A percentile compares a stretch with the other conserved stretches of the same genome.
phyloP scores from a whole-genome alignment of 805 yeast species.

The Limtongia smithiae region DNA sequence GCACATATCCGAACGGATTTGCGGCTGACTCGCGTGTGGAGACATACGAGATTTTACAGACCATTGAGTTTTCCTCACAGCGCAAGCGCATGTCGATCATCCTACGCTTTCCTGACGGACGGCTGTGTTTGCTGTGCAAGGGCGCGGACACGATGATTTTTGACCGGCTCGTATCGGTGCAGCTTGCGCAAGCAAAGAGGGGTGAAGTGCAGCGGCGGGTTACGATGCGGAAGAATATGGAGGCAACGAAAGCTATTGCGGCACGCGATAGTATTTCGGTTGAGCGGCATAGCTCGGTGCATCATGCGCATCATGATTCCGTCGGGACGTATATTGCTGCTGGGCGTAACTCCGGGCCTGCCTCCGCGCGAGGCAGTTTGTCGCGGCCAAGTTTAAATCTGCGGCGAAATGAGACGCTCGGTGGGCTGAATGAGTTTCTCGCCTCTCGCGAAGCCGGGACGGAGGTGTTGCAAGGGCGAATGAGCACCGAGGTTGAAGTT shows the following conservation, averaged over 20 bases:
- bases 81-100: constrained; percentile 95
- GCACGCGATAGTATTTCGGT: constrained; percentile 51
- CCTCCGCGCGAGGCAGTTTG: constrained; percentile 38
- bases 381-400: constrained; percentile 33
- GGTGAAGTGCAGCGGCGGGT: constrained; percentile 58
- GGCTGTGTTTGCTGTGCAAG: constrained; percentile 76
- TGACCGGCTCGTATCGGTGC: constrained; percentile 60
- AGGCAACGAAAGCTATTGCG: constrained; percentile 61
- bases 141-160: constrained; percentile 93
- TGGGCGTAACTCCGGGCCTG: not conserved
- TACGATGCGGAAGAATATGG: constrained; percentile 62
- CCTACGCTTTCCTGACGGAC: constrained; percentile 69
- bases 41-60: constrained; percentile 67
- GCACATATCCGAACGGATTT: constrained; percentile 81
- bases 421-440: constrained; percentile 32
- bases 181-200: constrained; percentile 60
- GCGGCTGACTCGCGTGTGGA: constrained; percentile 61
- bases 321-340: not conserved
- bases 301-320: not conserved
- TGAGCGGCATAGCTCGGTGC: constrained; percentile 3
- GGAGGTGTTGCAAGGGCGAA: constrained; percentile 12
- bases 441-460: constrained; percentile 31
- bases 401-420: constrained; percentile 32
- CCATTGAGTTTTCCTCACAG: constrained; percentile 78
- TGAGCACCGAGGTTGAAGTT: constrained; percentile 20